phyloP scores from a whole-genome alignment of 768 basidiomycete species.

The Boletus sp. region DNA sequence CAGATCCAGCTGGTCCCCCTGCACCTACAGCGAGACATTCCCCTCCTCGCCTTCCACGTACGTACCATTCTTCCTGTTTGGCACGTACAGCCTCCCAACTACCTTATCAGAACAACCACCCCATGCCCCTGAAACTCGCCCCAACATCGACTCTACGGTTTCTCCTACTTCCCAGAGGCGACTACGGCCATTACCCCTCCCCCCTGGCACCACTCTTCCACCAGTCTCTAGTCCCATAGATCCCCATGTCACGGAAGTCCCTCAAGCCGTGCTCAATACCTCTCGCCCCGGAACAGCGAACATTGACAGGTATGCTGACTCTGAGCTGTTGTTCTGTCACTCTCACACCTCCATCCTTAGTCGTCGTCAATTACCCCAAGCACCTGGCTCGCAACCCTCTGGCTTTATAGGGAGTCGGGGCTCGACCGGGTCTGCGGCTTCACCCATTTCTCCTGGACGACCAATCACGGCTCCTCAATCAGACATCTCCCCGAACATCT shows the following conservation, averaged over 20 bases:
- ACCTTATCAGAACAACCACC: slow-evolving; percentile 12
- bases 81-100: neutral
- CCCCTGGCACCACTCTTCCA: slow-evolving; percentile 19
- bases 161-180: slow-evolving; percentile 32
- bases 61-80: slow-evolving; percentile 2
- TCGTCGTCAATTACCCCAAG: slow-evolving; percentile 30
- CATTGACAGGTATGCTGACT: slow-evolving; percentile 22
- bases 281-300: slow-evolving; percentile 28
- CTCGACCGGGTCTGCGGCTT: slow-evolving; percentile 23
- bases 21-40: slow-evolving; percentile 14
- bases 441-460: slow-evolving; percentile 18
- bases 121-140: slow-evolving; percentile 17
- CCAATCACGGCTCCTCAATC: slow-evolving; percentile 11
- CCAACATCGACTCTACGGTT: slow-evolving; percentile 23
- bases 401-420: slow-evolving; percentile 14
- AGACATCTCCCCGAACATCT: slow-evolving; percentile 22
- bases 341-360: slow-evolving; percentile 12
- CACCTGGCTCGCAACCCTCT: slow-evolving; percentile 21
- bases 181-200: slow-evolving; percentile 28
- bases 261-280: slow-evolving; percentile 5
- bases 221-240: slow-evolving; percentile 18
- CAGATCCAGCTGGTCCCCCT: slow-evolving; percentile 11
- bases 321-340: neutral
- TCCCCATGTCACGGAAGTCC: slow-evolving; percentile 12
- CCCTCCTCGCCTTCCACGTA: slow-evolving; percentile 24